A percentile compares a stretch with the other conserved stretches of the same genome.
Conservation (phyloP, 139 green algal genomes). For the Coccomyxa sp. region DNA sequence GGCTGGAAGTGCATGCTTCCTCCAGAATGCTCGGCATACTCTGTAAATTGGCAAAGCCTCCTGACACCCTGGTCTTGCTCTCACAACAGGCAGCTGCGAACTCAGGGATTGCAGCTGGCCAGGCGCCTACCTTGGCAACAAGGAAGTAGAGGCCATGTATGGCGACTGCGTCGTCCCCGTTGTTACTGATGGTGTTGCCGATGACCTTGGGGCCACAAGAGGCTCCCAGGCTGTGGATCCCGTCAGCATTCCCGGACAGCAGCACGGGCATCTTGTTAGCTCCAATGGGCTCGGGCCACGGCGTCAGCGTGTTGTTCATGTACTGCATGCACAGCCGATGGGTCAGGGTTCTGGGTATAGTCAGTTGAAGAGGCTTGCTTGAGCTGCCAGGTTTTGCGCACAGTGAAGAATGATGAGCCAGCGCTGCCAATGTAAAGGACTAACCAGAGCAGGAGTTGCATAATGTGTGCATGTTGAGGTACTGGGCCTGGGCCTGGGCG, state of each 20-base stretch:
- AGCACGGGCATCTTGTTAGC: not conserved
- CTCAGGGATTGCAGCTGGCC: too few relatives aligned
- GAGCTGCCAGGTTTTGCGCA: too few relatives aligned
- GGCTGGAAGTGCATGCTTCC: too few relatives aligned
- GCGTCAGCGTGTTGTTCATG: not conserved
- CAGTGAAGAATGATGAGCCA: not conserved
- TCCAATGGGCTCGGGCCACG: not conserved
- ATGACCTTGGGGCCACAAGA: not conserved
- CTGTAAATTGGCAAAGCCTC: too few relatives aligned
- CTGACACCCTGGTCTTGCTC: too few relatives aligned
- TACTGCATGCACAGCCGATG: too few relatives aligned
- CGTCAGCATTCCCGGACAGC: not conserved
- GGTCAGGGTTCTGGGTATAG: too few relatives aligned
- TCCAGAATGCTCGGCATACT: too few relatives aligned
- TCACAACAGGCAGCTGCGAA: too few relatives aligned
- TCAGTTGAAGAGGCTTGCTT: too few relatives aligned
- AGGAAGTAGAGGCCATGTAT: not conserved
- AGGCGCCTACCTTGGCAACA: not conserved
- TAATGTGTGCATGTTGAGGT: not conserved
- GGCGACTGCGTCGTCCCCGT: not conserved
- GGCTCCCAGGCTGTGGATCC: not conserved
- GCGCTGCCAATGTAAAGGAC: not conserved
- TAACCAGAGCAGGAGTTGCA: not conserved
- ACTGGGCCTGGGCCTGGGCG: not conserved
- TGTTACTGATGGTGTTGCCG: not conserved